These are phyloP conservation scores for Magnolia kwangsiensis DNA, from an alignment of 164 flowering plant genomes.

Conservation along the genomic window DNA sequence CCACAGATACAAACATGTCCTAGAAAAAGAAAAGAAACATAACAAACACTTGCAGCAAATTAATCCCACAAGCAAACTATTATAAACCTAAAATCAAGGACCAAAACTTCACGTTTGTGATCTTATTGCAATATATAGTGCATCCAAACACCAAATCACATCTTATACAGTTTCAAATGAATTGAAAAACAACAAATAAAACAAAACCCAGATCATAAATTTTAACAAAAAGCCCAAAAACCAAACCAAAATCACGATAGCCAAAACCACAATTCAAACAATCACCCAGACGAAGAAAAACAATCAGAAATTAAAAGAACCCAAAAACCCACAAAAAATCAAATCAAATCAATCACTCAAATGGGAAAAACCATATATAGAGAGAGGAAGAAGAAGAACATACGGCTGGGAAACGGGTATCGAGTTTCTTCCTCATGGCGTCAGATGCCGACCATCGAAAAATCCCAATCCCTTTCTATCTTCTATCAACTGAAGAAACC, in stretches of 20 bases:
- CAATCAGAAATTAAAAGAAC: background rate
- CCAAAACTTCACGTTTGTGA: background rate
- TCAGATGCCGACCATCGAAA: slow-evolving; percentile 15
- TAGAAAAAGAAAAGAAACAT: background rate
- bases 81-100: no score
- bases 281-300: background rate
- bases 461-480: background rate
- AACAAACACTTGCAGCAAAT: background rate
- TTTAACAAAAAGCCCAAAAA: background rate
- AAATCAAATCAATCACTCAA: background rate
- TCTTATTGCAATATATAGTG: background rate
- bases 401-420: slow-evolving; percentile 27
- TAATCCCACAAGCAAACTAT: background rate
- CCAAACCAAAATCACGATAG: background rate
- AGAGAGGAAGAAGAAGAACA: background rate
- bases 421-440: slow-evolving; percentile 28
- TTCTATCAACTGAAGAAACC: background rate
- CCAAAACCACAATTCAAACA: background rate
- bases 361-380: background rate
- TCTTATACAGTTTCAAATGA: background rate
- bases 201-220: slow-evolving; percentile 1
- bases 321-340: background rate
- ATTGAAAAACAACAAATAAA: background rate
- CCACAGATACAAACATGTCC: background rate
- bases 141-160: slow-evolving; percentile 6